Conservation (phyloP, 202 grass and related monocot genomes). For the Dendrocalamus latiflorus region DNA sequence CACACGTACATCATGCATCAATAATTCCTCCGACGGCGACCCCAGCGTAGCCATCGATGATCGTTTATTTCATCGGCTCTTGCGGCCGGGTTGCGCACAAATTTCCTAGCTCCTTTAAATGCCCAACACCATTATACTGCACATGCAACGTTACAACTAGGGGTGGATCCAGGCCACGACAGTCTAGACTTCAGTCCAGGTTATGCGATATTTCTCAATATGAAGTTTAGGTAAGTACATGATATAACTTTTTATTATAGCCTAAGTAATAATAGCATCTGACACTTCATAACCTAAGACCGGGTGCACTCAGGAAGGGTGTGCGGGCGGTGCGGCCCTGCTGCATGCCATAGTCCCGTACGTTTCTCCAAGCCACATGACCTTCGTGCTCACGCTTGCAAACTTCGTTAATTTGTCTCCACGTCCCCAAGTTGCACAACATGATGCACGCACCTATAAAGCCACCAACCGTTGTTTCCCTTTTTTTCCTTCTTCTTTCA, state of each 20-base stretch:
- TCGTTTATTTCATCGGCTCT: not conserved
- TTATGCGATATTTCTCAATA: too few relatives aligned
- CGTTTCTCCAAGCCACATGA: not conserved
- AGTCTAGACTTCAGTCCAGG: too few relatives aligned
- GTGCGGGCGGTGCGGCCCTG: too few relatives aligned
- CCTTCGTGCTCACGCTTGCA: not conserved
- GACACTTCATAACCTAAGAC: too few relatives aligned
- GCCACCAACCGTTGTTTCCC: not conserved
- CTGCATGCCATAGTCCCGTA: too few relatives aligned
- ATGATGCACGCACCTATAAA: not conserved
- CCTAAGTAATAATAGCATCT: too few relatives aligned
- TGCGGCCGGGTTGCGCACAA: not conserved
- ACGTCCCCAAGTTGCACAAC: not conserved
- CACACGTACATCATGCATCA: constrained; percentile 3
- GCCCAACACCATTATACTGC: not conserved
- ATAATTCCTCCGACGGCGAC: constrained; percentile 28
- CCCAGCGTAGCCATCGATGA: not conserved
- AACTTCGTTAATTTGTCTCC: not conserved
- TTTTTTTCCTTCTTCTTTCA: not conserved
- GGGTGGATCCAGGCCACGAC: too few relatives aligned
- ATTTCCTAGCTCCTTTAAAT: not conserved
- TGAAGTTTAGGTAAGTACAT: accelerated
- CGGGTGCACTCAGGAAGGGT: not conserved
- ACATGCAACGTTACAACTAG: not conserved
- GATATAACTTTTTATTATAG: too few relatives aligned